phyloP scores from a whole-genome alignment of 2,329 filamentous ascomycete species.

The Hansfordia pulvinata region DNA sequence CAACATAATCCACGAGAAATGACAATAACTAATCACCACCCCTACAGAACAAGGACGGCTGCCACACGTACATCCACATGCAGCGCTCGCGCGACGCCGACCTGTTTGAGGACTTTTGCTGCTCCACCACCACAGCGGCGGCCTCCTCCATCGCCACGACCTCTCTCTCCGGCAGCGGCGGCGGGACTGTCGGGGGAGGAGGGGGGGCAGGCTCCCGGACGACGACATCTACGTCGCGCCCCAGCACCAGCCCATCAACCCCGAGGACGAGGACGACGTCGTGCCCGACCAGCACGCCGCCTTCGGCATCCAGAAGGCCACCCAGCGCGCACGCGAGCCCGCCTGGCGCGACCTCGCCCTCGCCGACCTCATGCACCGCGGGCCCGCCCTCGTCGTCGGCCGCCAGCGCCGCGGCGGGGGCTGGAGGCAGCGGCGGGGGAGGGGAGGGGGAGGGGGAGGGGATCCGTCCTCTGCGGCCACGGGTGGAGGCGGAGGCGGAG shows the following conservation, averaged over 20 bases:
- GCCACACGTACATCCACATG: constrained; percentile 65
- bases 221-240: constrained; percentile 76
- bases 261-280: constrained; percentile 79
- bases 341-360: constrained; percentile 71
- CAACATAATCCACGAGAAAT: too few species aligned
- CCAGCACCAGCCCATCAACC: constrained; percentile 69
- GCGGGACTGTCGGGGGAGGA: too few species aligned
- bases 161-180: too few species aligned
- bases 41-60: constrained; percentile 56
- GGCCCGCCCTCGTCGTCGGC: constrained; percentile 23
- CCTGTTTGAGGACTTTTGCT: constrained; percentile 66
- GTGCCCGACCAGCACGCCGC: constrained; percentile 81
- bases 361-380: constrained; percentile 54
- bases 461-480: too few species aligned
- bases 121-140: too few species aligned
- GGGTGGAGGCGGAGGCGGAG: too few species aligned
- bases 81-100: constrained; percentile 59
- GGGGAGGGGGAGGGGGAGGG: constrained; percentile 6
- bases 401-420: constrained; percentile 4
- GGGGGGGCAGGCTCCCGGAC: constrained; percentile 53
- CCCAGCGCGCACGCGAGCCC: constrained; percentile 55
- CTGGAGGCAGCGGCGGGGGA: constrained; percentile 2
- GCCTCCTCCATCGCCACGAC: too few species aligned
- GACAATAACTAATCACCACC: too few species aligned
- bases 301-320: constrained; percentile 73